Evolutionary conservation across 108 stramenopile genomes (phyloP), one percentile per base, ranked within the genome.

Genomic region (Nitzschia sp.): DNA sequence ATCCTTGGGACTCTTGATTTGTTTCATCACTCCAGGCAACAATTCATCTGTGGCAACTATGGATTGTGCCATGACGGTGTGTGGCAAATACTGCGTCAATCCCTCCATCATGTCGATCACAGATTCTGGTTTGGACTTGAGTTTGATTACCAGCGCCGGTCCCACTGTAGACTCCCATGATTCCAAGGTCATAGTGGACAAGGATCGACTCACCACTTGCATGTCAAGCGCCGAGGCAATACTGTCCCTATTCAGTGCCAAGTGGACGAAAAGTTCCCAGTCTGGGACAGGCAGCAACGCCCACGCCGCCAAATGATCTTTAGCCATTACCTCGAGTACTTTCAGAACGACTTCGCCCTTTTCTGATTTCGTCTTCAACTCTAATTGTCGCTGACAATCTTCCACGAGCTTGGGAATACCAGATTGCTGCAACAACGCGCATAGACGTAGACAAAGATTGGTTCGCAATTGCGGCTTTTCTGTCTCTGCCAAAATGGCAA

Each of bases 101-200:
- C 68, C 75, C 22, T 76, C 67, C 15, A 72, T 67, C 66, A 80
- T 38, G 1, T 33, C 70, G 23, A 66, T 23, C 0, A 76, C 27
- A n/a, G 71, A 72, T 53, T 80, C 82, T 23, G 82, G 82, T 52
- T 73, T 83, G 13, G 82, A 73, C 48, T 77, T 76, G 47, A 83
- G 57, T 36, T 83, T 83, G 25, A 70, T 36, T 16, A 68, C 45
- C 17, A 77, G 22, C 21, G 63, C 63, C 15, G 82, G 71, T 22
- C 55, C 68, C 27, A 83, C 66, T 9, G 25, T 48, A 11, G 72
- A 32, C 22, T 74, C 73, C 72, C 73, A 74, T n/a, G 44, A 22
- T 15, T 55, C 45, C 9, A 35, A 8, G 3, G 44, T 27, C 62
- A 76, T 63, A 32, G 35, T 30, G 15, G 58, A 26, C 21, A 65